These are phyloP conservation scores for Calonectria fujianensis DNA, from an alignment of 2,329 filamentous ascomycete genomes.

Conservation along the genomic window DNA sequence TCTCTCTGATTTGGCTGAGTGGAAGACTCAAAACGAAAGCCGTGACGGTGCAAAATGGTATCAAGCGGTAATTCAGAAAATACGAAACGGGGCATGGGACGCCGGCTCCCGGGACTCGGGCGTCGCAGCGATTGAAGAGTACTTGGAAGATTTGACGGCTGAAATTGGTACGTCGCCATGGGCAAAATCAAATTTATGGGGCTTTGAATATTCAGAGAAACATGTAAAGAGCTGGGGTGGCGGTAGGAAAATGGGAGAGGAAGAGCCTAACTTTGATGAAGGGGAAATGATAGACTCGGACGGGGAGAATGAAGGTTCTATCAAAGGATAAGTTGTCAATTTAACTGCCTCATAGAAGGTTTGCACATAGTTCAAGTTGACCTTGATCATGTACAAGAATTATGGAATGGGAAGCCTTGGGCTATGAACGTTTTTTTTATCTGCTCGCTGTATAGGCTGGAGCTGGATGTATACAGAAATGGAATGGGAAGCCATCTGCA, in stretches of 20 bases:
- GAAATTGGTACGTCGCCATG: constrained; percentile 33
- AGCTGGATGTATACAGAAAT: too few relatives aligned
- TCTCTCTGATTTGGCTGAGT: not conserved
- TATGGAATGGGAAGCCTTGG: too few relatives aligned
- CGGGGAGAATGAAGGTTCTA: too few relatives aligned
- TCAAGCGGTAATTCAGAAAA: constrained; percentile 37
- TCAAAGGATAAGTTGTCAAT: too few relatives aligned
- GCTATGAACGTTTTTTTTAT: too few relatives aligned
- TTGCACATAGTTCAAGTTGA: too few relatives aligned
- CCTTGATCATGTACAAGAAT: too few relatives aligned
- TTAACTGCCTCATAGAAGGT: too few relatives aligned
- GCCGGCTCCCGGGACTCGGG: not conserved
- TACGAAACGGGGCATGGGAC: constrained; percentile 24
- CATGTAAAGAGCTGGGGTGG: not conserved
- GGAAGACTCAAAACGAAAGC: constrained; percentile 25
- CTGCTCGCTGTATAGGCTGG: too few relatives aligned
- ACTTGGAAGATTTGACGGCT: constrained; percentile 30
- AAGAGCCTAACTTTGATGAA: not conserved
- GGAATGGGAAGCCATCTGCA: too few relatives aligned
- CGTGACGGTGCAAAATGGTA: constrained; percentile 30
- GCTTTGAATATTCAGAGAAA: not conserved
- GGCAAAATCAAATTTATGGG: not conserved
- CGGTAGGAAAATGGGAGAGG: not conserved
- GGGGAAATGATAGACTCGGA: not conserved
- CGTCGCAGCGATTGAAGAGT: constrained; percentile 25